Evolutionary conservation across 164 flowering plant genomes (phyloP).

Genomic region (Vitis labrusca): DNA sequence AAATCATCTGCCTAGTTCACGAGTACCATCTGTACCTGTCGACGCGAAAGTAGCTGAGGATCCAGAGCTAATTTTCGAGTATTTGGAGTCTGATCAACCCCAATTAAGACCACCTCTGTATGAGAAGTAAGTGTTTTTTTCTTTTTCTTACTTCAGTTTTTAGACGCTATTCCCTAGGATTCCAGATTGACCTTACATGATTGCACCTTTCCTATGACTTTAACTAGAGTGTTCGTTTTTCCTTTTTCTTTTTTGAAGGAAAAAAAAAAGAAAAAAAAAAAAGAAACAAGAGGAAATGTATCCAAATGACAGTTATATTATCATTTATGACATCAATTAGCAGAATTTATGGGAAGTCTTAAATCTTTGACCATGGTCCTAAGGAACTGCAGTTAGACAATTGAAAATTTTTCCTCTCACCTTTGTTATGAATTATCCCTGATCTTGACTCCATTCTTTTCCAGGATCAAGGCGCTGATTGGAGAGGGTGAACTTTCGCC

Average conservation of each 20-base stretch:
- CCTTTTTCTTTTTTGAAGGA: no score
- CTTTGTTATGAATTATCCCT: neutral
- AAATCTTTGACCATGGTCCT: neutral
- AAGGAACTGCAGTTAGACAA: neutral
- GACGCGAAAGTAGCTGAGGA: constrained; percentile 21
- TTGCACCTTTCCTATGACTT: no score
- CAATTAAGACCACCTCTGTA: constrained; percentile 58
- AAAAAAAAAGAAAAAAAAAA: no score
- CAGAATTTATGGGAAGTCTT: neutral
- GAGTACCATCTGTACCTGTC: constrained; percentile 18
- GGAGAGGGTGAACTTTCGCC: constrained; percentile 29
- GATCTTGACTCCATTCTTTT: neutral
- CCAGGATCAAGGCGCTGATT: constrained; percentile 63
- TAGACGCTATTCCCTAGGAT: neutral
- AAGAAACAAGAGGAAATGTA: no score
- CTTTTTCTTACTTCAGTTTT: neutral
- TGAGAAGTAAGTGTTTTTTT: constrained; percentile 51
- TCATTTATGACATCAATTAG: neutral
- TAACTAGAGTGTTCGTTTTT: no score
- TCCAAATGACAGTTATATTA: no score
- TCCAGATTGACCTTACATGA: no score
- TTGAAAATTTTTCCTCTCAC: neutral
- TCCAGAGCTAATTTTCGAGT: constrained; percentile 65
- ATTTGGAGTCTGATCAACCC: constrained; percentile 69
- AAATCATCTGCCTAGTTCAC: constrained; percentile 11